Evolutionary conservation across 1,284 basidiomycete species (phyloP).

Genomic region (Athelia sp.): DNA sequence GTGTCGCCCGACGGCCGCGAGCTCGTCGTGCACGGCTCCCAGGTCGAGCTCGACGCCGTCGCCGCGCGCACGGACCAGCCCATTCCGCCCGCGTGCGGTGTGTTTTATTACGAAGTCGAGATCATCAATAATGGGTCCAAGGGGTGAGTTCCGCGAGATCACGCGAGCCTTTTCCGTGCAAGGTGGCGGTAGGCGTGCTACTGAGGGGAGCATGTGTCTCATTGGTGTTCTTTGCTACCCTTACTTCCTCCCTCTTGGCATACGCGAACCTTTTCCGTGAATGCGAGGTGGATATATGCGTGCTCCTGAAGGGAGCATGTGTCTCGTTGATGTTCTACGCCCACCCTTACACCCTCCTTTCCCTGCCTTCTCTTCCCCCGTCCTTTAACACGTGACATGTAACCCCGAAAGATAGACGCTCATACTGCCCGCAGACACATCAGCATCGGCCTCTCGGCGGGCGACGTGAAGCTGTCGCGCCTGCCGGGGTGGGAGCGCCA

Average conservation of each 20-base stretch:
- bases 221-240: too few species aligned
- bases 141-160: too few species aligned
- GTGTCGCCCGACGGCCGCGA: slow-evolving; percentile 70
- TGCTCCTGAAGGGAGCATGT: too few species aligned
- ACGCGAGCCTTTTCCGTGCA: too few species aligned
- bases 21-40: slow-evolving; percentile 57
- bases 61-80: slow-evolving; percentile 70
- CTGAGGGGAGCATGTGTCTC: too few species aligned
- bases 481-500: slow-evolving; percentile 87
- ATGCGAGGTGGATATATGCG: too few species aligned
- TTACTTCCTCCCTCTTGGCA: too few species aligned
- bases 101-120: slow-evolving; percentile 89
- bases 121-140: slow-evolving; percentile 75
- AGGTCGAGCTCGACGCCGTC: slow-evolving; percentile 75
- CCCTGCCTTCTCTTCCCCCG: slow-evolving; percentile 20
- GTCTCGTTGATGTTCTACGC: too few species aligned
- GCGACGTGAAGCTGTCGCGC: slow-evolving; percentile 59
- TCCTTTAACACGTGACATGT: slow-evolving; percentile 7
- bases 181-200: too few species aligned
- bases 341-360: too few species aligned
- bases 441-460: slow-evolving; percentile 59
- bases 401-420: slow-evolving; percentile 2
- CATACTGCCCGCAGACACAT: slow-evolving; percentile 52
- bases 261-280: too few species aligned
- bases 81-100: slow-evolving; percentile 78